Percentiles rank a stretch among this genome's conserved stretches.
These are phyloP conservation scores for Chlamydomonas reinhardtii DNA, from an alignment of 163 green algal genomes.

Conservation along the genomic window DNA sequence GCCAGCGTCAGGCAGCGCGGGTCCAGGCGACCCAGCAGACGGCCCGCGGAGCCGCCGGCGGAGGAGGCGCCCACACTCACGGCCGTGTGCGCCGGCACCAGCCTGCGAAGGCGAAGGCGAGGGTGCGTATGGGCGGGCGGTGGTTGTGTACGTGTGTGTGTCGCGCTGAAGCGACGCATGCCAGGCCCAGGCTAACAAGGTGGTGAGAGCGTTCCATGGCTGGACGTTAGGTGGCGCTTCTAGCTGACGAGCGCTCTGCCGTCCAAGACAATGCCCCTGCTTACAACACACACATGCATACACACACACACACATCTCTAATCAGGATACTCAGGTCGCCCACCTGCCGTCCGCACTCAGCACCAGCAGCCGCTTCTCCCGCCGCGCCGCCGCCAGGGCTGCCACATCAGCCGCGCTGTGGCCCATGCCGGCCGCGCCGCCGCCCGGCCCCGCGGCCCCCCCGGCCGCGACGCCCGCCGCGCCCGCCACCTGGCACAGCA, in stretches of 20 bases:
- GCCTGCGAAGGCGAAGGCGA: not conserved
- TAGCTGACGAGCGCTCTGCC: too few relatives aligned
- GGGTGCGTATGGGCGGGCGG: not conserved
- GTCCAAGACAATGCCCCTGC: too few relatives aligned
- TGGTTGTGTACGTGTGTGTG: too few relatives aligned
- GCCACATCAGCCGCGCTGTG: constrained; percentile 39
- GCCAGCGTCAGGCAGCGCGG: constrained; percentile 56
- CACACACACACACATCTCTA: too few relatives aligned
- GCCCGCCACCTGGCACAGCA: constrained; percentile 63
- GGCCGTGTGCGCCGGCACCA: constrained; percentile 54
- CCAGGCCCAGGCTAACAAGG: too few relatives aligned
- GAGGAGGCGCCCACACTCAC: constrained; percentile 51
- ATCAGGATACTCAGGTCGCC: too few relatives aligned
- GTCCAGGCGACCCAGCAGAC: constrained; percentile 67
- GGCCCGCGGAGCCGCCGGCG: constrained; percentile 23
- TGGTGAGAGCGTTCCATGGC: too few relatives aligned
- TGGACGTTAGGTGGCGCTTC: too few relatives aligned
- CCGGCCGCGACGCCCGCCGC: not conserved
- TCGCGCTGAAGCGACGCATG: too few relatives aligned
- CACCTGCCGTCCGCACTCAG: constrained; percentile 56
- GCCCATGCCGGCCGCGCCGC: not conserved
- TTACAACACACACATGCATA: too few relatives aligned
- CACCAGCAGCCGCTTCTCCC: constrained; percentile 58
- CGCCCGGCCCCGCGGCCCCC: not conserved
- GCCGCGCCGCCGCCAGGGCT: constrained; percentile 38